phyloP scores from a whole-genome alignment of 1,284 basidiomycete genomes.

The Ceratobasidium sp. region DNA sequence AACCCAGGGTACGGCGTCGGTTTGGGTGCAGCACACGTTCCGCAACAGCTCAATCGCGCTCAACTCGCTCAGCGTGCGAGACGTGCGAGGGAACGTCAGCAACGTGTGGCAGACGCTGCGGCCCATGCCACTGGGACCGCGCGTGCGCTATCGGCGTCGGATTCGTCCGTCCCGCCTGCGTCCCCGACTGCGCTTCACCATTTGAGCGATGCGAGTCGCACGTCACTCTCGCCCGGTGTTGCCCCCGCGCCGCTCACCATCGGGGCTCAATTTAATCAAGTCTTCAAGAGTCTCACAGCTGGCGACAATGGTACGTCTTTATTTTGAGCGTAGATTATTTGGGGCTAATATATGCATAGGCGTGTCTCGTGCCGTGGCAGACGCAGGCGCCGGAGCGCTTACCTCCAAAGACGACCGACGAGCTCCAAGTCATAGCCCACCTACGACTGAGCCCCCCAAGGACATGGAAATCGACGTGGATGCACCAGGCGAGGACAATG shows the following conservation, averaged over 20 bases:
- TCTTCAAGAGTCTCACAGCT: slow-evolving; percentile 30
- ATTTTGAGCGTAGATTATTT: background rate
- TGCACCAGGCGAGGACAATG: background rate
- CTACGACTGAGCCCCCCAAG: background rate
- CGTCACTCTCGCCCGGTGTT: slow-evolving; percentile 12
- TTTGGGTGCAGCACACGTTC: slow-evolving; percentile 14
- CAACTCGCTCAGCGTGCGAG: slow-evolving; percentile 23
- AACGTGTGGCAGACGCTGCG: slow-evolving; percentile 11
- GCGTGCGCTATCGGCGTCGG: background rate
- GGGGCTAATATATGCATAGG: slow-evolving; percentile 35
- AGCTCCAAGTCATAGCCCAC: background rate
- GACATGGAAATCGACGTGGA: background rate
- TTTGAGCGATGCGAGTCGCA: background rate
- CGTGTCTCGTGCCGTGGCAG: slow-evolving; percentile 23
- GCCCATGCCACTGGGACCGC: background rate
- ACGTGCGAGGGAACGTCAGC: slow-evolving; percentile 19
- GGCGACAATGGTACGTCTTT: slow-evolving; percentile 29
- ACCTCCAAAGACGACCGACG: slow-evolving; percentile 15
- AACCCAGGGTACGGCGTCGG: slow-evolving; percentile 29
- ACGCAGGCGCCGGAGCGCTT: slow-evolving; percentile 25
- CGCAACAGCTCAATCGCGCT: slow-evolving; percentile 26
- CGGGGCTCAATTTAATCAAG: slow-evolving; percentile 14
- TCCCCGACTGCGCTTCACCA: slow-evolving; percentile 12
- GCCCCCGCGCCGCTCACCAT: slow-evolving; percentile 5
- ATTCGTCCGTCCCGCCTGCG: slow-evolving; percentile 7